Base-by-base conservation (phyloP, 805 yeast genomes). In the Saturnispora dispora region DNA sequence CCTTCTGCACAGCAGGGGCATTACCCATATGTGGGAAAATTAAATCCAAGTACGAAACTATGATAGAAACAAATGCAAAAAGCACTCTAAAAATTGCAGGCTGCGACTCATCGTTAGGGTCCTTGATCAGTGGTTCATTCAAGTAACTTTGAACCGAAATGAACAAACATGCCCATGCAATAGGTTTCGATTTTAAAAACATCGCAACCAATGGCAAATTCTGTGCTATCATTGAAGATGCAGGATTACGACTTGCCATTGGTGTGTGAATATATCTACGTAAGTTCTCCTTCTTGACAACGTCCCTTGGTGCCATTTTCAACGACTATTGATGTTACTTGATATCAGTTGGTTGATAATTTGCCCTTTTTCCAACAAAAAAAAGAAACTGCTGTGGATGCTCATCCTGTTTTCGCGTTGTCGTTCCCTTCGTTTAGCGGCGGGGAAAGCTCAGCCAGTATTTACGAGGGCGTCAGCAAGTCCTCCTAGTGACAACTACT, bases 141-240 rank as follows among this genome's bases (percentile, higher is more conserved):
- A 79, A 67, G 56, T 64, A 78, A 1, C 75, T 51, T 63, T 79
- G 83, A 22, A 78, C 59, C 5, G 81, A 74, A 55, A 79, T 63
- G 59, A 79, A 77, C 25, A 76, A 59, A 23, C 80, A 63, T 3
- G 81, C 68, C 83, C 83, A 79, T 11, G 82, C 70, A 58, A 79
- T 63, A 55, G 78, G 65, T 60, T 76, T 79, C 63, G 78, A 77
- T 58, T 73, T 68, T 74, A 79, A 67, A 61, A 79, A 78, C 83
- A 79, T 79, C 45, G 83, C 83, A 2, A 79, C 81, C 81, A 79
- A 75, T 41, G 83, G 83, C 53, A 79, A 65, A 45, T 79, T 72
- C 58, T 77, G 80, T 6, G 80, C 64, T 27, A 76, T 68, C 68
- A 75, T 69, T 40, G 69, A 66, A 3, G 78, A 63, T 6, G 78